These are phyloP conservation scores for Penicillium expansum DNA, from an alignment of 2,329 filamentous ascomycete species.

Conservation along the genomic window DNA sequence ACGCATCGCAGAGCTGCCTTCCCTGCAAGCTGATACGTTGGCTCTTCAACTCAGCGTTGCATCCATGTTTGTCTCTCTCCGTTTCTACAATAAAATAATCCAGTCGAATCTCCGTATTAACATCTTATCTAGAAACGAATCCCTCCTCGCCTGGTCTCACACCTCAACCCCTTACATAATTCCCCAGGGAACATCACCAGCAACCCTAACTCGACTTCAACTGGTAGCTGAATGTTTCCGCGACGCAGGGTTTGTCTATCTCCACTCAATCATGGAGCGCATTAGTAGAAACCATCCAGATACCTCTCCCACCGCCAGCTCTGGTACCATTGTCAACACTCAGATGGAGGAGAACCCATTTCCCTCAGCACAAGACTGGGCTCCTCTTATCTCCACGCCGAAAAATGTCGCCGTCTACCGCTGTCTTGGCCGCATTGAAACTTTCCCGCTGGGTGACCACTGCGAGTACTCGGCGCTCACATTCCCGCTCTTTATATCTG, in stretches of 20 bases:
- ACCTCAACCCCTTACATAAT: slow-evolving; percentile 30
- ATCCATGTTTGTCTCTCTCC: slow-evolving; percentile 27
- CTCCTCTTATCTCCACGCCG: slow-evolving; percentile 24
- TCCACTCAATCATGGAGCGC: slow-evolving; percentile 36
- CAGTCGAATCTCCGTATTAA: background rate
- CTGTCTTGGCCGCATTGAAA: slow-evolving; percentile 27
- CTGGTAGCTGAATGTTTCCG: slow-evolving; percentile 40
- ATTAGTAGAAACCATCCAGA: slow-evolving; percentile 18
- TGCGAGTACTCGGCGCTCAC: slow-evolving; percentile 40
- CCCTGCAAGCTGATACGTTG: slow-evolving; percentile 18
- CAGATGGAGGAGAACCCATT: background rate
- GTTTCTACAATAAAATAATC: background rate
- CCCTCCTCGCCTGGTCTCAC: slow-evolving; percentile 34
- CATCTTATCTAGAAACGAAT: slow-evolving; percentile 26
- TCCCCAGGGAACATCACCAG: slow-evolving; percentile 29
- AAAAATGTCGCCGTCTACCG: slow-evolving; percentile 30
- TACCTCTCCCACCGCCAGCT: background rate
- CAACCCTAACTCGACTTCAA: slow-evolving; percentile 31
- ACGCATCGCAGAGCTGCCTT: slow-evolving; percentile 33
- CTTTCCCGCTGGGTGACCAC: slow-evolving; percentile 31
- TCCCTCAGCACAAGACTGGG: slow-evolving; percentile 3
- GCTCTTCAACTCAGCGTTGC: slow-evolving; percentile 28
- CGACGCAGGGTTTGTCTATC: slow-evolving; percentile 37
- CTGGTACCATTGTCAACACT: background rate
- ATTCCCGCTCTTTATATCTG: slow-evolving; percentile 39